Percentiles rank a stretch among this genome's conserved stretches.
Evolutionary conservation across 768 basidiomycete genomes (phyloP).

Genomic region (Clathrus columnatus): DNA sequence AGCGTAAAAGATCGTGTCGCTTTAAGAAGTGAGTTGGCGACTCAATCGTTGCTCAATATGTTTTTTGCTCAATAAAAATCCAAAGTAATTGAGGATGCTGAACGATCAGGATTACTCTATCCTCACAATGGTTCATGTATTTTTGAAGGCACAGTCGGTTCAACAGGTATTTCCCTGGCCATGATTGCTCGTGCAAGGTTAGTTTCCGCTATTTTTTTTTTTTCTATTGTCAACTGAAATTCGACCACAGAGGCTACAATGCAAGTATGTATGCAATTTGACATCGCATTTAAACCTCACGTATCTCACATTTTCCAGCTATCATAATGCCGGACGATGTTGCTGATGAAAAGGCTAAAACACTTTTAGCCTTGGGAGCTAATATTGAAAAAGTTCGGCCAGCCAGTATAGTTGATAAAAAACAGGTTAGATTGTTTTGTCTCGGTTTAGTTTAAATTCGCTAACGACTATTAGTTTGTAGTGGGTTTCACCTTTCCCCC

Average conservation of each 20-base stretch:
- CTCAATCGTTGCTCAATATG: background rate
- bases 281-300: background rate
- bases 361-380: conserved; percentile 76
- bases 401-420: conserved; percentile 93
- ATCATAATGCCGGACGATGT: conserved; percentile 90
- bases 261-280: conserved; percentile 44
- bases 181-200: conserved; percentile 85
- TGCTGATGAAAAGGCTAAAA: conserved; percentile 83
- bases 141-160: conserved; percentile 96
- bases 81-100: conserved; percentile 91
- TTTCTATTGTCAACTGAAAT: background rate
- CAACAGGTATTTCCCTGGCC: conserved; percentile 93
- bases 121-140: conserved; percentile 87
- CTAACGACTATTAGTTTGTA: conserved; percentile 41
- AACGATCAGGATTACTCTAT: conserved; percentile 67
- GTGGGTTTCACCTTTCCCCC: conserved; percentile 36
- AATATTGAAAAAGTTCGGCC: conserved; percentile 86
- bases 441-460: conserved; percentile 10
- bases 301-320: conserved; percentile 36
- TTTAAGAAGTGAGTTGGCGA: conserved; percentile 61
- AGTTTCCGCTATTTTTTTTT: conserved; percentile 13
- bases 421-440: conserved; percentile 51
- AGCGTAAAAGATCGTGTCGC: conserved; percentile 99
- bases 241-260: conserved; percentile 65
- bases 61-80: background rate